Evolutionary conservation across 768 basidiomycete genomes (phyloP), one percentile per base, ranked within the genome.

Genomic region (Hygrocybe coccinea): DNA sequence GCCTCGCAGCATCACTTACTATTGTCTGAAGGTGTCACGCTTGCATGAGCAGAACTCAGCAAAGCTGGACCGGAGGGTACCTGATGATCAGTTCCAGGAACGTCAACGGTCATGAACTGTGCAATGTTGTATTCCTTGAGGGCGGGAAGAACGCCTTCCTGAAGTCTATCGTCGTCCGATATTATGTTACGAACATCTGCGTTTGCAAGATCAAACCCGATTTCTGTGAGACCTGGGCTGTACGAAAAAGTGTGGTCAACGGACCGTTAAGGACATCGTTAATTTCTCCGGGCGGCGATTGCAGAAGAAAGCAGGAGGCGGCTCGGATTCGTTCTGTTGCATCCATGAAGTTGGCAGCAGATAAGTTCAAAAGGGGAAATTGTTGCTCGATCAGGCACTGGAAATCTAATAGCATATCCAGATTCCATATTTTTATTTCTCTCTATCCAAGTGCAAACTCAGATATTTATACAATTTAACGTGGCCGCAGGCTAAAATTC

Each of bases 261-360:
- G n/a, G 44, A 91, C 92, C 93, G 64, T 91, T 91, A 52, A 97
- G 76, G 15, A 97, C 94, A 73, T 97, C 95, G 70, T 95, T 97
- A 61, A 97, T 93, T 75, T 98, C 90, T 44, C 95, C 95, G 1
- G 95, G 95, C 22, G 95, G 95, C 1, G 91, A 85, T 67, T 97
- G 95, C 0, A 91, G 78, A 29, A 98, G 75, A 64, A 97, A 90
- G 33, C 77, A 77, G 22, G 89, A 85, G 21, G 88, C 94, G 7
- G 80, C 79, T 64, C 83, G 75, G 45, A 91, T 83, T 25, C 86
- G 83, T 64, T 87, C 84, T 51, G 75, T 36, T 11, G 53, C n/a
- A 24, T 54, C 53, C 53, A 54, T 54, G 2, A 5, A 21, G 5
- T 17, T 35, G 2, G 9, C 21, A 21, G 41, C 11, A 43, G 21